phyloP scores from a whole-genome alignment of 805 yeast genomes.

The Pichia ethanolica region DNA sequence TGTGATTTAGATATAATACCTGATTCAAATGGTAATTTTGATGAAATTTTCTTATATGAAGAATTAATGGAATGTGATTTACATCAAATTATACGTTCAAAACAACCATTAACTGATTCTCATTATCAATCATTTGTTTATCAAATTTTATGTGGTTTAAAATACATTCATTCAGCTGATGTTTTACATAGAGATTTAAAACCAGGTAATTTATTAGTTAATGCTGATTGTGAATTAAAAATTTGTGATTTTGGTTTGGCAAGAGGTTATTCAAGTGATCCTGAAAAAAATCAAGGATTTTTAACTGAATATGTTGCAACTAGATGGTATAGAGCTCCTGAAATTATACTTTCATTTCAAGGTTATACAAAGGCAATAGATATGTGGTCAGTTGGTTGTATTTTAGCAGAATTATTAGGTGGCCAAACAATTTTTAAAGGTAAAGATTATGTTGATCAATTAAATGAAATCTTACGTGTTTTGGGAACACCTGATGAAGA shows the following conservation, averaged over 20 bases:
- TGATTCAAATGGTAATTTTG: slow-evolving; percentile 58
- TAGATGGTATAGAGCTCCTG: slow-evolving; percentile 98
- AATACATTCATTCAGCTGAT: slow-evolving; percentile 92
- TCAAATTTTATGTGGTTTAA: slow-evolving; percentile 87
- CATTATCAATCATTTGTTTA: slow-evolving; percentile 92
- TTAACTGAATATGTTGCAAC: slow-evolving; percentile 97
- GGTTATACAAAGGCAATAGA: slow-evolving; percentile 95
- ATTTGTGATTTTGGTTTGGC: slow-evolving; percentile 97
- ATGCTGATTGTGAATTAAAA: slow-evolving; percentile 94
- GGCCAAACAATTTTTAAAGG: slow-evolving; percentile 92
- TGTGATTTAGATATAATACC: slow-evolving; percentile 93
- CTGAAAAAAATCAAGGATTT: slow-evolving; percentile 85
- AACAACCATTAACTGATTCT: slow-evolving; percentile 88
- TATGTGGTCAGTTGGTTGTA: slow-evolving; percentile 97
- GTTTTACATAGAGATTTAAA: slow-evolving; percentile 92
- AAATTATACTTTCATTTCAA: slow-evolving; percentile 90
- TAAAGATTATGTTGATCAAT: slow-evolving; percentile 91
- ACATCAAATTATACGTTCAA: slow-evolving; percentile 93
- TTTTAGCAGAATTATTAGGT: slow-evolving; percentile 86
- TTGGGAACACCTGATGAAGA: slow-evolving; percentile 88
- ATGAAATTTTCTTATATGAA: slow-evolving; percentile 89
- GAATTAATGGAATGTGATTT: slow-evolving; percentile 98
- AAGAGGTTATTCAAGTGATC: slow-evolving; percentile 77
- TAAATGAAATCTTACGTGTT: slow-evolving; percentile 77
- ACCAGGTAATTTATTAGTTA: slow-evolving; percentile 87